A percentile compares a stretch with the other conserved stretches of the same genome.
Evolutionary conservation across 164 flowering plant genomes (phyloP).

Genomic region (Berberis thunbergii): DNA sequence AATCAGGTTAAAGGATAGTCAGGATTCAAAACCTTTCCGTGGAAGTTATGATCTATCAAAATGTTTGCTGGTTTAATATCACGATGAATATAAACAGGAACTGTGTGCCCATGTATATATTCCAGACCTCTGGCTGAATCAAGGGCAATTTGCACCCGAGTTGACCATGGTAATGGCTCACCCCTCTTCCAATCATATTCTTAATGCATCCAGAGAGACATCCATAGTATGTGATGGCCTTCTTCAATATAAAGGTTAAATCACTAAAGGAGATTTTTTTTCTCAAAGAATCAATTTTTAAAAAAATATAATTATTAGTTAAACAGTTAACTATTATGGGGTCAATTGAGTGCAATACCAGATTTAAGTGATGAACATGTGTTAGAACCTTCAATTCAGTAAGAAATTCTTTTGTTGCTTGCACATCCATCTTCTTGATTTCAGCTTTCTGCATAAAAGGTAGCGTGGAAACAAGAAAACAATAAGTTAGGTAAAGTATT

Average conservation of each 20-base stretch:
- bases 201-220: too few species aligned
- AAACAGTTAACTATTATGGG: not conserved
- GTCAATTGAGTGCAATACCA: constrained; percentile 63
- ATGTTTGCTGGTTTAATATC: constrained; percentile 95
- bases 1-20: not conserved
- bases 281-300: too few species aligned
- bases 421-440: constrained; percentile 95
- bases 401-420: constrained; percentile 74
- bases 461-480: not conserved
- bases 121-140: constrained; percentile 99
- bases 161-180: constrained; percentile 69
- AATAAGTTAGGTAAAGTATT: not conserved
- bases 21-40: constrained; percentile 79
- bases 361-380: constrained; percentile 80
- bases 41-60: constrained; percentile 81
- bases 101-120: constrained; percentile 94
- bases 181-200: too few species aligned
- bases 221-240: too few species aligned
- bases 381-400: constrained; percentile 83
- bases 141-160: constrained; percentile 87
- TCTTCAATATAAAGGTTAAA: too few species aligned
- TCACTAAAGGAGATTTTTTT: too few species aligned
- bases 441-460: constrained; percentile 70
- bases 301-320: not conserved
- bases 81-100: constrained; percentile 91